Evolutionary conservation across 106 monocot species (phyloP).

Genomic region (Dioscorea zingiberensis): DNA sequence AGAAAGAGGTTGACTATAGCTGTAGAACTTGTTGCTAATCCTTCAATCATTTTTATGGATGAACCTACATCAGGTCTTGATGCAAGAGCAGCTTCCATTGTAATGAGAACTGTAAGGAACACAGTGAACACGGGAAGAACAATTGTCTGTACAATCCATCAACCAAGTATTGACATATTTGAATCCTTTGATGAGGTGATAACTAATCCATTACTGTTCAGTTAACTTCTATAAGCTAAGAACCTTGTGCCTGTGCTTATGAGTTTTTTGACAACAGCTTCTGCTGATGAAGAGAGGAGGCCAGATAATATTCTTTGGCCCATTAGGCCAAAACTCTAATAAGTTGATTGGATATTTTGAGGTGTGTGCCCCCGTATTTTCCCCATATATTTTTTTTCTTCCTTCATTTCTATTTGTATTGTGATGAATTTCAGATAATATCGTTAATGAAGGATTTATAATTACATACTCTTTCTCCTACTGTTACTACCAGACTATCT

Average conservation of each 20-base stretch:
- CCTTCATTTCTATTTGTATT: no score
- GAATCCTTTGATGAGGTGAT: slow-evolving; percentile 61
- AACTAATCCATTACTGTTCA: no score
- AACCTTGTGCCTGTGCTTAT: no score
- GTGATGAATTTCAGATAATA: no score
- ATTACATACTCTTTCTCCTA: no score
- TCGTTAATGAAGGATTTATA: no score
- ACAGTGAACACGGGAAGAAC: slow-evolving; percentile 61
- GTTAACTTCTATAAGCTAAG: no score
- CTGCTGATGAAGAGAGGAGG: slow-evolving; percentile 36
- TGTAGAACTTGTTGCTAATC: slow-evolving; percentile 59
- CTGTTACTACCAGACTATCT: no score
- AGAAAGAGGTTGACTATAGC: slow-evolving; percentile 65
- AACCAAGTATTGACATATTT: slow-evolving; percentile 61
- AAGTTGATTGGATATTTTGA: slow-evolving; percentile 30
- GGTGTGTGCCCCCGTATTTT: no score
- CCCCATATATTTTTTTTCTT: no score
- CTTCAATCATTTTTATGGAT: slow-evolving; percentile 67
- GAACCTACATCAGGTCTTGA: slow-evolving; percentile 71
- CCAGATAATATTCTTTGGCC: slow-evolving; percentile 30
- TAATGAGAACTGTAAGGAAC: slow-evolving; percentile 64
- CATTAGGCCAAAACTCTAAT: slow-evolving; percentile 20
- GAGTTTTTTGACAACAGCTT: no score
- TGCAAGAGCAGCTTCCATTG: slow-evolving; percentile 59
- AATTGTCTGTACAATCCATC: slow-evolving; percentile 62